Conservation (phyloP, 2,329 filamentous ascomycete genomes). For the Stemphylium vesicarium region DNA sequence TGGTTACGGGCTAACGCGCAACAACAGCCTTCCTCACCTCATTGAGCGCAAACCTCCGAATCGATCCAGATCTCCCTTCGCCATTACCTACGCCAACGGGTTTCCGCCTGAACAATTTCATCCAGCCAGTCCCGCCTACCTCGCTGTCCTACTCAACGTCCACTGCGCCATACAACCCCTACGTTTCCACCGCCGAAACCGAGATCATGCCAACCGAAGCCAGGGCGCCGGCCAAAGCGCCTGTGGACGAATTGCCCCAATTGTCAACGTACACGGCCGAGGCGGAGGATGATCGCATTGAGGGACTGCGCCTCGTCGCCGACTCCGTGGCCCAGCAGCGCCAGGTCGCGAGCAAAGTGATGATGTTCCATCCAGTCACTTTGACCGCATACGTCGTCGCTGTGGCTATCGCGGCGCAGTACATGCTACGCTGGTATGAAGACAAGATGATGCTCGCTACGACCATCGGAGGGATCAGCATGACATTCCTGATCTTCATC, state of each 20-base stretch:
- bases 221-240: constrained; percentile 28
- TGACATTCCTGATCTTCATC: constrained; percentile 67
- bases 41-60: constrained; percentile 78
- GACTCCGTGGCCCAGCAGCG: constrained; percentile 85
- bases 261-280: constrained; percentile 65
- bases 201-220: constrained; percentile 45
- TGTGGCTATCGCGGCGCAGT: constrained; percentile 49
- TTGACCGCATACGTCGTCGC: constrained; percentile 50
- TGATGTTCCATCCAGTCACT: constrained; percentile 53
- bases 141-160: constrained; percentile 54
- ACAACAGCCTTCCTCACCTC: constrained; percentile 79
- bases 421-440: constrained; percentile 49
- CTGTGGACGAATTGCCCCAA: constrained; percentile 55
- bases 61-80: constrained; percentile 64
- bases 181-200: constrained; percentile 47
- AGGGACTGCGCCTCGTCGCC: constrained; percentile 75
- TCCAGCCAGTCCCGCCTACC: constrained; percentile 61
- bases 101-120: constrained; percentile 52
- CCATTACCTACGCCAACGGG: constrained; percentile 70
- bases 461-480: constrained; percentile 66
- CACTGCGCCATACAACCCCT: constrained; percentile 42
- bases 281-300: constrained; percentile 65
- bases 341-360: constrained; percentile 66
- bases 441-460: constrained; percentile 64
- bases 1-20: constrained; percentile 18